Conservation (phyloP, 805 yeast species). For the Cyberlindnera nakhonratchasimensis region DNA sequence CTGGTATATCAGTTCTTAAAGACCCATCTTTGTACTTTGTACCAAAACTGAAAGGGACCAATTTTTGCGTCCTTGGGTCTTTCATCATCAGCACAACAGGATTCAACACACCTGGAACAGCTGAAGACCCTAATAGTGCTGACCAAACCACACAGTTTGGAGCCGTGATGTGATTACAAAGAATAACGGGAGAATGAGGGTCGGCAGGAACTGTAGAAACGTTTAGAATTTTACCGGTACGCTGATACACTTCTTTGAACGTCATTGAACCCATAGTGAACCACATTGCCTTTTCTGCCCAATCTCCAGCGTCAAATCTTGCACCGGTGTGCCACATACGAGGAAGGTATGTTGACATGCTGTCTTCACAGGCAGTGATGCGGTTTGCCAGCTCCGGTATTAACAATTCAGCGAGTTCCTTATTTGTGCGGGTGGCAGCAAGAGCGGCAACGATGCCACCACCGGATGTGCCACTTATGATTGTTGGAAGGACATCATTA, state of each 20-base stretch:
- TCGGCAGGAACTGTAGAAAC: slow-evolving; percentile 80
- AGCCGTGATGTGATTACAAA: slow-evolving; percentile 72
- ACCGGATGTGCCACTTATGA: slow-evolving; percentile 76
- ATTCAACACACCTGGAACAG: slow-evolving; percentile 78
- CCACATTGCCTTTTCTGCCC: slow-evolving; percentile 69
- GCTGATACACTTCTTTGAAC: slow-evolving; percentile 62
- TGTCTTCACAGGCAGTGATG: slow-evolving; percentile 68
- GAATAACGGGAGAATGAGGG: slow-evolving; percentile 75
- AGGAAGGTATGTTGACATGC: slow-evolving; percentile 54
- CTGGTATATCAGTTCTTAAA: slow-evolving; percentile 73
- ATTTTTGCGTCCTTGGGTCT: slow-evolving; percentile 33
- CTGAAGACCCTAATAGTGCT: slow-evolving; percentile 69
- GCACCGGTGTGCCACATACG: slow-evolving; percentile 77
- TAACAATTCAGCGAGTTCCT: slow-evolving; percentile 53
- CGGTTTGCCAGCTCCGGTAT: slow-evolving; percentile 56
- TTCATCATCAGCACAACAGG: slow-evolving; percentile 81
- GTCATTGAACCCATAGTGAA: slow-evolving; percentile 73
- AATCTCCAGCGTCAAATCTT: slow-evolving; percentile 65
- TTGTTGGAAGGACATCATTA: slow-evolving; percentile 59
- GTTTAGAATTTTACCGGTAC: slow-evolving; percentile 69
- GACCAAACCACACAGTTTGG: slow-evolving; percentile 85
- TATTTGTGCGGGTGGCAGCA: slow-evolving; percentile 65
- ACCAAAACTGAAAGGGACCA: slow-evolving; percentile 70
- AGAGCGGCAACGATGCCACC: slow-evolving; percentile 78
- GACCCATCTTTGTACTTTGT: slow-evolving; percentile 76